Percentiles rank a stretch among this genome's conserved stretches.
These are phyloP conservation scores for Triadica sebifera DNA, from an alignment of 345 rosid species.

Conservation along the genomic window DNA sequence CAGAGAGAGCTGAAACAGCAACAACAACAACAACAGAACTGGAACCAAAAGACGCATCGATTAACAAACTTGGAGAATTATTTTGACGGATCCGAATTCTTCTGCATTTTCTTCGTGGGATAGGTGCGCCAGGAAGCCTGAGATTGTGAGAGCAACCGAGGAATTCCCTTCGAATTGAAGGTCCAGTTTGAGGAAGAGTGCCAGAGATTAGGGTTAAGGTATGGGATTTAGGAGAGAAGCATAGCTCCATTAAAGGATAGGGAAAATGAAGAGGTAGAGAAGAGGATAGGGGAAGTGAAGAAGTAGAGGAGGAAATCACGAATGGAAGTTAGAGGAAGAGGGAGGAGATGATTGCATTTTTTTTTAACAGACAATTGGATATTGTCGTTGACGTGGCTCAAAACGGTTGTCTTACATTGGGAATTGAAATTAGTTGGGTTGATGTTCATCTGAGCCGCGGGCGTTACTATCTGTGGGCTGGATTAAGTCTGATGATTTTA, in stretches of 20 bases:
- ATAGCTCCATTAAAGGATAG: conserved; percentile 44
- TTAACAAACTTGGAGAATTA: conserved; percentile 35
- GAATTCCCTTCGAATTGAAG: conserved; percentile 45
- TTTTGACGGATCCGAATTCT: conserved; percentile 18
- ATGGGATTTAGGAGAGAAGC: conserved; percentile 31
- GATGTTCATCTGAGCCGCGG: conserved; percentile 2
- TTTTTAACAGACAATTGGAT: conserved; percentile 15
- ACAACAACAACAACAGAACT: conserved; percentile 47
- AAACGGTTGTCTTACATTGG: background rate
- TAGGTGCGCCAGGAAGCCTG: conserved; percentile 42
- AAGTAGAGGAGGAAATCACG: conserved; percentile 22
- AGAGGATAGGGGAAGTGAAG: conserved; percentile 20
- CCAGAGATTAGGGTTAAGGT: background rate
- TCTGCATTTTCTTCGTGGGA: conserved; percentile 24
- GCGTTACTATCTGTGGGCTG: background rate
- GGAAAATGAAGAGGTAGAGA: conserved; percentile 17
- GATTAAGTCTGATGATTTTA: background rate
- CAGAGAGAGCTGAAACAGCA: conserved; percentile 60
- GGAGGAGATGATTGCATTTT: background rate
- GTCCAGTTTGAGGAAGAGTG: conserved; percentile 23
- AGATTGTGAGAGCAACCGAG: conserved; percentile 50
- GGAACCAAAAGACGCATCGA: conserved; percentile 51
- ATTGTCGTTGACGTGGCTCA: conserved; percentile 19
- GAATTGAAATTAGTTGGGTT: background rate
- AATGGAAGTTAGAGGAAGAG: background rate